phyloP scores from a whole-genome alignment of 1,284 basidiomycete genomes.

The Cutaneotrichosporon cavernicola region DNA sequence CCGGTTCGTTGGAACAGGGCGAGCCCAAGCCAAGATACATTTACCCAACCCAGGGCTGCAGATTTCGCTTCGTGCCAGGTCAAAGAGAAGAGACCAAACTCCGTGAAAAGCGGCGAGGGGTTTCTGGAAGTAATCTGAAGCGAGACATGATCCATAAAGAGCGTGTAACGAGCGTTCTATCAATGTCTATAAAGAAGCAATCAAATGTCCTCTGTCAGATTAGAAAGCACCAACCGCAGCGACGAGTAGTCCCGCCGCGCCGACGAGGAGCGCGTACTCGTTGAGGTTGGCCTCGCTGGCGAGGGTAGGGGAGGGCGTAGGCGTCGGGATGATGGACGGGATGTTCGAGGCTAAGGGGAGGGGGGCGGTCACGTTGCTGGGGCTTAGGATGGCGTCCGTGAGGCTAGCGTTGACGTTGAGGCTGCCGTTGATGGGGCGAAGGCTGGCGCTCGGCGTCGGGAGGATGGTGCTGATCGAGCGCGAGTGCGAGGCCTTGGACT shows the following conservation, averaged over 20 bases:
- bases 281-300: not conserved
- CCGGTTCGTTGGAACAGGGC: no score
- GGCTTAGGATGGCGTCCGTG: not conserved
- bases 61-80: no score
- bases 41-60: no score
- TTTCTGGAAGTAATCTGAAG: no score
- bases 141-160: no score
- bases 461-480: not conserved
- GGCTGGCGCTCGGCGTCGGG: not conserved
- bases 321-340: not conserved
- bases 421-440: no score
- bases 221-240: not conserved
- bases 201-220: no score
- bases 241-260: not conserved
- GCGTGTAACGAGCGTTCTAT: not conserved
- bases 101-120: no score
- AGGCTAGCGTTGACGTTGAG: not conserved
- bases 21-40: no score
- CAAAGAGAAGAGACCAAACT: no score
- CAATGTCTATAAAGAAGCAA: not conserved
- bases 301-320: not conserved
- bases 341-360: not conserved
- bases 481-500: not conserved
- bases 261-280: not conserved
- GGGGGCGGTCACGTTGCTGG: not conserved